Conservation (phyloP, 495 filamentous ascomycete genomes). For the Penicillium fimorum region DNA sequence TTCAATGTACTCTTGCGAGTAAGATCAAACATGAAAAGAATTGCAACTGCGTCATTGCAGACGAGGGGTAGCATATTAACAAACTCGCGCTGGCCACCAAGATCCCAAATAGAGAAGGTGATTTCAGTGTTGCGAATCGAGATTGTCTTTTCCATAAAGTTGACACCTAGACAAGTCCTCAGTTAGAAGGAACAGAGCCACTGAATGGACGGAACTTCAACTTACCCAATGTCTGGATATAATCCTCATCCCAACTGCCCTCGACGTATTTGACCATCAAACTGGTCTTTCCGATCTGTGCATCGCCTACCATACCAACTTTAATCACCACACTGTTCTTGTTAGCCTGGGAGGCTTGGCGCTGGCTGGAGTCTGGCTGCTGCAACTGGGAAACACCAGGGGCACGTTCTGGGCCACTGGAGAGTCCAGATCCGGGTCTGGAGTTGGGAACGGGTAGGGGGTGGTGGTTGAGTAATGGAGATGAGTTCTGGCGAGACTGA, state of each 20-base stretch:
- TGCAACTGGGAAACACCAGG: conserved; percentile 40
- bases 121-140: conserved; percentile 99
- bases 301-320: conserved; percentile 98
- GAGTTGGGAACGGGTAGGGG: conserved; percentile 45
- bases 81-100: conserved; percentile 96
- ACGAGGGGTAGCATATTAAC: conserved; percentile 99
- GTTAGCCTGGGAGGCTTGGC: conserved; percentile 42
- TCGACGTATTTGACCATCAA: conserved; percentile 99
- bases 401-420: conserved; percentile 42
- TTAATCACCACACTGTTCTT: conserved; percentile 97
- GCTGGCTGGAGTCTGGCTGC: conserved; percentile 43
- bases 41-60: conserved; percentile 97
- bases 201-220: conserved; percentile 10
- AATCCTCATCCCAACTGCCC: conserved; percentile 98
- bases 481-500: conserved; percentile 37
- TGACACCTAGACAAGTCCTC: conserved; percentile 62
- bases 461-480: conserved; percentile 41
- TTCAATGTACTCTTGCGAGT: conserved; percentile 97
- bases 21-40: conserved; percentile 98
- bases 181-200: background rate
- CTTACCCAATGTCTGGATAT: conserved; percentile 93
- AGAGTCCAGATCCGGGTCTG: conserved; percentile 51
- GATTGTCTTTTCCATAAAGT: conserved; percentile 99
- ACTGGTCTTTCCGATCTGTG: conserved; percentile 98
- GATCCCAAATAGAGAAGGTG: conserved; percentile 98